Base-by-base conservation (phyloP, 306 rosid genomes). In the Medicago arabica region DNA sequence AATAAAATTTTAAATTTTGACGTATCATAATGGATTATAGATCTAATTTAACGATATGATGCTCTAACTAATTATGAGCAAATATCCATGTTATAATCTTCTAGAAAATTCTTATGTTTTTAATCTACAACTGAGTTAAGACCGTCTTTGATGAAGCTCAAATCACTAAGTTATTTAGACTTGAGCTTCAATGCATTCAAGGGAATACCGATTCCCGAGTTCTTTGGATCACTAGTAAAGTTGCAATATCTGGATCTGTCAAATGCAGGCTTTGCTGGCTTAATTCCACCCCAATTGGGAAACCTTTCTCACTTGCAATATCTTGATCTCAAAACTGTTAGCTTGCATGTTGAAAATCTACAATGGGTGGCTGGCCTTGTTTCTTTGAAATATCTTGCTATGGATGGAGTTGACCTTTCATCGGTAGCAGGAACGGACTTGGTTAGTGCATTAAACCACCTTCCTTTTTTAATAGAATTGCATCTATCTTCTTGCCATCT, bases 161-260 rank as follows among this genome's bases (percentile, higher is more conserved):
- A 75, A 72, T 86, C 87, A 4, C 54, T 84, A 54, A 63, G 66
- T 12, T 44, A 72, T 78, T 72, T 88, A 59, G 86, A 88, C 81
- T 73, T 78, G 75, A 86, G 92, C 38, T 34, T 34, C 38, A 34
- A 4, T 7, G 5, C 38, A 34, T 34, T 34, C 76, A 64, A 28
- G 16, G 78, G 41, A 14, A 59, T 63, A 34, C 57, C 84, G 25
- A 70, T 86, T 47, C 86, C 83, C 59, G 60, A 17, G 14, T 75
- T 72, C 51, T 80, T 88, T 12, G 87, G 85, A 31, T 69, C 84
- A 50, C 9, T 86, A 14, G 8, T 59, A 38, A 82, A 82, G 71
- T 75, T 88, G 80, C 82, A 78, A 39, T 78, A 88, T 58, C 70
- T 86, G 14, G 78, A 86, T 75, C 43, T 88, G 17, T 86, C 88